Evolutionary conservation across 208 protist species (phyloP).

Genomic region (Acanthamoeba healyi): DNA sequence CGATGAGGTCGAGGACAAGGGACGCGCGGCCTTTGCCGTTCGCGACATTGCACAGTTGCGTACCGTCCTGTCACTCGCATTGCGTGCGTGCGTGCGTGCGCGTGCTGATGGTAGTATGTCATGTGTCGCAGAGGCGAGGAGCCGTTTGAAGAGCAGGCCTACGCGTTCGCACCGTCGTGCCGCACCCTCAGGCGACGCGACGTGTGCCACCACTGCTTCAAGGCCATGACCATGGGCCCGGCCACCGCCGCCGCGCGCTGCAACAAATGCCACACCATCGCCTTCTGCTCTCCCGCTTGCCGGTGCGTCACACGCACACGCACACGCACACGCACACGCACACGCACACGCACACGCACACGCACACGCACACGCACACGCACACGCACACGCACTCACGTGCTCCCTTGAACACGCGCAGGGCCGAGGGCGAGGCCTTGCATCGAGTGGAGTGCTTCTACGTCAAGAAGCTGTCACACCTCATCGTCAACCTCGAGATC

Average conservation of each 20-base stretch:
- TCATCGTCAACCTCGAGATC: slow-evolving; percentile 9
- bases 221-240: not conserved
- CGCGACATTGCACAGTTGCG: slow-evolving; percentile 21
- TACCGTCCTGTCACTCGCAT: too few species aligned
- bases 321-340: not conserved
- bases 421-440: slow-evolving; percentile 19
- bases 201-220: slow-evolving; percentile 56
- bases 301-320: slow-evolving; percentile 3
- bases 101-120: too few species aligned
- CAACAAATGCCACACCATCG: slow-evolving; percentile 3
- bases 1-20: slow-evolving; percentile 35
- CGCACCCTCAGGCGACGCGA: slow-evolving; percentile 25
- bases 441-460: slow-evolving; percentile 51
- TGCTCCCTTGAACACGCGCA: not conserved
- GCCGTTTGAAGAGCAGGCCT: slow-evolving; percentile 44
- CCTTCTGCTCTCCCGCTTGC: slow-evolving; percentile 15
- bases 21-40: slow-evolving; percentile 20
- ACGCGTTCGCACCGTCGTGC: slow-evolving; percentile 45
- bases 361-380: too few species aligned
- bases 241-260: not conserved
- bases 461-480: slow-evolving; percentile 1
- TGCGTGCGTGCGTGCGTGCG: too few species aligned
- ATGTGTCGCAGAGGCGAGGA: not conserved
- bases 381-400: too few species aligned
- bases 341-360: too few species aligned